phyloP scores from a whole-genome alignment of 2,329 filamentous ascomycete genomes.

The Xylaria arbuscula region DNA sequence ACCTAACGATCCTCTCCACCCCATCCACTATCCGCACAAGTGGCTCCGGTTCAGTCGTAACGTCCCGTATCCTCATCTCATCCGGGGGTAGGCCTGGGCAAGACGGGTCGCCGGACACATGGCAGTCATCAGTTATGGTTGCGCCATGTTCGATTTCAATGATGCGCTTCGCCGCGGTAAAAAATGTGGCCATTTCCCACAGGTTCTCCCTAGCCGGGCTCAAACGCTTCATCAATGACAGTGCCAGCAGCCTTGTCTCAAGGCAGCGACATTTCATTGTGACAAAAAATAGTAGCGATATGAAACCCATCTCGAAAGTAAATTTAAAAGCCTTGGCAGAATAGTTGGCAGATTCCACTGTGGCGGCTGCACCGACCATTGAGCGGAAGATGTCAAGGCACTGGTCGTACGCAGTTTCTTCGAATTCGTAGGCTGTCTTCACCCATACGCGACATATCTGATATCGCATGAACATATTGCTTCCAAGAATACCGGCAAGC shows the following conservation, averaged over 20 bases:
- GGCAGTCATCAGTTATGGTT: constrained; percentile 41
- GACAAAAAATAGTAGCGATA: constrained; percentile 54
- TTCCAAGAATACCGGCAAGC: constrained; percentile 19
- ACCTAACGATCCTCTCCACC: constrained; percentile 35
- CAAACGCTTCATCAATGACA: constrained; percentile 50
- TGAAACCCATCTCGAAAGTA: constrained; percentile 56
- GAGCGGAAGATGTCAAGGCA: constrained; percentile 47
- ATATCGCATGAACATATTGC: constrained; percentile 49
- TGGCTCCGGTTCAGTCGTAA: constrained; percentile 36
- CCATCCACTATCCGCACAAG: constrained; percentile 35
- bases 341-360: constrained; percentile 32
- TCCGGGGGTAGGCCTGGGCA: constrained; percentile 46
- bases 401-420: constrained; percentile 53
- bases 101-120: constrained; percentile 31
- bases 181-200: constrained; percentile 52
- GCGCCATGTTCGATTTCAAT: constrained; percentile 56
- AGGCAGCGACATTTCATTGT: constrained; percentile 55
- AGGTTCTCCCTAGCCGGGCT: constrained; percentile 51
- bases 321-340: constrained; percentile 46
- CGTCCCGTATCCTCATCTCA: constrained; percentile 45
- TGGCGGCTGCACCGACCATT: constrained; percentile 47
- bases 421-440: constrained; percentile 44
- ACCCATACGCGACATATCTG: constrained; percentile 52
- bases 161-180: constrained; percentile 48
- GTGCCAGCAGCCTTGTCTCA: constrained; percentile 50